Conservation (phyloP, 768 basidiomycete genomes). For the Dictyophora rubrovolvata region DNA sequence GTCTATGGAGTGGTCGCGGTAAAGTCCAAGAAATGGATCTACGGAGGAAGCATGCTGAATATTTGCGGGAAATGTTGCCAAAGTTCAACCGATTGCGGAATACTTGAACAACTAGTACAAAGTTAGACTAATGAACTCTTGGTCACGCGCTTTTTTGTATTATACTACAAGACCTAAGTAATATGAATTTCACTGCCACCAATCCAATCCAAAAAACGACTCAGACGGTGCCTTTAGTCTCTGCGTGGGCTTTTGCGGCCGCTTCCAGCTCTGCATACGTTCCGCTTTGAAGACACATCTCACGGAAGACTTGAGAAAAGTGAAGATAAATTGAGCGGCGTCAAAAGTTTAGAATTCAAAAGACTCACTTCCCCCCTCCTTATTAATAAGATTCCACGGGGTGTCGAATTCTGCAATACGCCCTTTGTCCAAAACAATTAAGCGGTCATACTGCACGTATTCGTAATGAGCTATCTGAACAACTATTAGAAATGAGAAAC, state of each 20-base stretch:
- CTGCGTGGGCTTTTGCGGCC: constrained; percentile 34
- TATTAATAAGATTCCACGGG: constrained; percentile 54
- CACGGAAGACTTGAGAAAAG: constrained; percentile 34
- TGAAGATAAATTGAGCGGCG: constrained; percentile 14
- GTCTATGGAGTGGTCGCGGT: constrained; percentile 80
- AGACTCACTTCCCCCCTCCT: constrained; percentile 36
- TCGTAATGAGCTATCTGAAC: constrained; percentile 21
- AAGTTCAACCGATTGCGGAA: constrained; percentile 70
- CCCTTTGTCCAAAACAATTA: constrained; percentile 26
- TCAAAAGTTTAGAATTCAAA: constrained; percentile 20
- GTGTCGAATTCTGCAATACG: constrained; percentile 60
- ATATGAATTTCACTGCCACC: no score
- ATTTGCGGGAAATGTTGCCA: constrained; percentile 82
- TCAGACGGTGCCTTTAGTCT: neutral
- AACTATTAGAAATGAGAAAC: neutral
- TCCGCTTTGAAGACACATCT: constrained; percentile 65
- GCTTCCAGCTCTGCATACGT: constrained; percentile 51
- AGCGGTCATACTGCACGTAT: constrained; percentile 15
- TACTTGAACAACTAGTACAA: neutral
- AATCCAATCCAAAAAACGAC: neutral
- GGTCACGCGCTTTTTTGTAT: neutral
- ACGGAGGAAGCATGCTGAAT: constrained; percentile 81
- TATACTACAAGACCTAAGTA: no score
- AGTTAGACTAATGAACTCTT: neutral
- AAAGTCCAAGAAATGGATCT: constrained; percentile 76